Evolutionary conservation across 2,329 filamentous ascomycete genomes (phyloP).

Genomic region (Botrytis fragariae): DNA sequence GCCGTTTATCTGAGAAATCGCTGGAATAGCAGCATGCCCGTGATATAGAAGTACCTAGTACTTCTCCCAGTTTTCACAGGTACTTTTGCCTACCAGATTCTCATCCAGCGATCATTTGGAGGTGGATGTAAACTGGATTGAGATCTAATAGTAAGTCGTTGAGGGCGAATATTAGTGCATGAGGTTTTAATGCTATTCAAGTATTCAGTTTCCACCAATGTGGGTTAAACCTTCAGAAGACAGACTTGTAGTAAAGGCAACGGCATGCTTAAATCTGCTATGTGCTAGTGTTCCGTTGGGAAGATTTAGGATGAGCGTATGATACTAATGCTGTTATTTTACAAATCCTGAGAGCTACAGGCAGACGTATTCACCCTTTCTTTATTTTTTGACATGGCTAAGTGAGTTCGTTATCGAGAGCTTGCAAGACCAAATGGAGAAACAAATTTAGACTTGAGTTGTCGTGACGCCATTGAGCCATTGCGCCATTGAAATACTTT

Average conservation of each 20-base stretch:
- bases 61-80: background rate
- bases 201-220: no score
- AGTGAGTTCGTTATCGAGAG: background rate
- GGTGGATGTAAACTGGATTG: background rate
- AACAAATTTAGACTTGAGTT: no score
- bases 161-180: background rate
- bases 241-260: no score
- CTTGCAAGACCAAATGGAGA: background rate
- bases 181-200: no score
- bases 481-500: background rate
- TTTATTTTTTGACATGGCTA: background rate
- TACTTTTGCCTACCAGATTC: background rate
- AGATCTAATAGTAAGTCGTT: no score
- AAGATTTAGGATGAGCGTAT: no score
- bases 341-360: accelerated
- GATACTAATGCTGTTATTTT: background rate
- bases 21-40: background rate
- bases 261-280: background rate
- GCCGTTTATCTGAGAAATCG: accelerated
- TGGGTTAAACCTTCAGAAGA: no score
- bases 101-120: accelerated
- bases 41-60: background rate
- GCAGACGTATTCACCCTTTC: accelerated
- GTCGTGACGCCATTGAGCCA: background rate
- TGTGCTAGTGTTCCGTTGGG: background rate